A percentile compares a stretch with the other conserved stretches of the same genome.
Conservation (phyloP, 140 eudicot species). For the Anethum foeniculum region DNA sequence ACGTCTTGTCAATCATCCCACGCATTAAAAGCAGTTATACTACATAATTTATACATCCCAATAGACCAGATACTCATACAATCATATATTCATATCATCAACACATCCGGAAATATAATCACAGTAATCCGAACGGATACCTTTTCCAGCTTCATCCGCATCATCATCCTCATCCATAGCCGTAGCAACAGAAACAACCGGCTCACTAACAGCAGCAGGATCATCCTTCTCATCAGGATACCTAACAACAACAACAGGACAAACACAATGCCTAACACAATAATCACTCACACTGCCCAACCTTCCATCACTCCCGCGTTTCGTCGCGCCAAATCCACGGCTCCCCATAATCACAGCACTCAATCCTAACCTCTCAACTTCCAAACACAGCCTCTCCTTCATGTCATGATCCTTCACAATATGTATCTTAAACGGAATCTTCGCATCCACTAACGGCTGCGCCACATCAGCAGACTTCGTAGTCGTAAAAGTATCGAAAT, state of each 20-base stretch:
- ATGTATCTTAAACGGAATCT: conserved; percentile 32
- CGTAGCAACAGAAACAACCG: background rate
- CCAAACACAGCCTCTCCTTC: conserved; percentile 36
- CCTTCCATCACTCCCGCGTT: conserved; percentile 21
- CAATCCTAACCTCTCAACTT: conserved; percentile 34
- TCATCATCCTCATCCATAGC: conserved; percentile 12
- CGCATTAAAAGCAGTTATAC: background rate
- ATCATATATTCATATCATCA: background rate
- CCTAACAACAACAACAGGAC: conserved; percentile 30
- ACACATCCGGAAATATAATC: background rate
- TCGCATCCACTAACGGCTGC: conserved; percentile 23
- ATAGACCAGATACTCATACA: background rate
- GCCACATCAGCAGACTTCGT: conserved; percentile 26
- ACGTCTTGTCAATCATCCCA: background rate
- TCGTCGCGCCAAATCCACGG: conserved; percentile 28
- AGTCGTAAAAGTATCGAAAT: conserved; percentile 24
- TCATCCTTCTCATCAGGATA: conserved; percentile 24
- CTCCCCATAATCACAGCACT: conserved; percentile 39
- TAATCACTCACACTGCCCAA: conserved; percentile 35
- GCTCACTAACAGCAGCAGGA: background rate
- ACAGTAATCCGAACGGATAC: background rate
- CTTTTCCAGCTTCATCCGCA: conserved; percentile 10
- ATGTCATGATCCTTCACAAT: conserved; percentile 33
- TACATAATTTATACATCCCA: background rate
- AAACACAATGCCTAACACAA: conserved; percentile 30